Conservation (phyloP, 495 filamentous ascomycete species). For the Polyplosphaeria fusca region DNA sequence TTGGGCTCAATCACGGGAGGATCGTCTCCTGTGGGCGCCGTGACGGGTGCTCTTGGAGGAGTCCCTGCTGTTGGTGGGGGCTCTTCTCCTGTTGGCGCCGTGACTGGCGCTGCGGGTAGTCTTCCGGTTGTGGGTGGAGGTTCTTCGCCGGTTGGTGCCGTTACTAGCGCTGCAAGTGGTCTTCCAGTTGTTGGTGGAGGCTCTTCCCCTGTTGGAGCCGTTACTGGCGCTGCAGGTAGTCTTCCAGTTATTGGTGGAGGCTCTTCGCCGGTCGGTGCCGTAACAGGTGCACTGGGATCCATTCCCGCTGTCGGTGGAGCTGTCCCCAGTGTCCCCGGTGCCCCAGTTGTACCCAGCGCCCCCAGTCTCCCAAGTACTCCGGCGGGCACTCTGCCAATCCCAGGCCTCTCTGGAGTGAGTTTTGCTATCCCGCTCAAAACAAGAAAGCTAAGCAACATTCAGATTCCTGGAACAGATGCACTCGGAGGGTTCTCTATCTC, state of each 20-base stretch:
- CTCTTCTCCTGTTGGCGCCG: constrained; percentile 5
- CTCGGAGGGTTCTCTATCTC: constrained; percentile 8
- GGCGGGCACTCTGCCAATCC: no score
- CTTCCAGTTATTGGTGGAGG: constrained; percentile 1
- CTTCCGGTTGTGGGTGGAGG: background rate
- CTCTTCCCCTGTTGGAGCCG: background rate
- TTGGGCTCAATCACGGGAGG: background rate
- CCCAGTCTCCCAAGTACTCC: no score
- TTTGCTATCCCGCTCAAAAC: no score
- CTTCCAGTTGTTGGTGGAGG: background rate
- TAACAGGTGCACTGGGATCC: background rate
- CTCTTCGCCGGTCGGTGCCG: background rate
- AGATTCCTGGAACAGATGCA: constrained; percentile 12
- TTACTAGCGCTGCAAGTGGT: constrained; percentile 3
- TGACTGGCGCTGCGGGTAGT: constrained; percentile 1
- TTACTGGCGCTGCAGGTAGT: background rate
- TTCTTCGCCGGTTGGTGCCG: background rate
- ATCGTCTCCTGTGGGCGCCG: background rate
- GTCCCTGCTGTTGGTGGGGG: background rate
- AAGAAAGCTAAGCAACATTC: no score
- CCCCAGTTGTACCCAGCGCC: no score
- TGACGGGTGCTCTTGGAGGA: background rate
- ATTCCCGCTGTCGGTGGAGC: background rate
- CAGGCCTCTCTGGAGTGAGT: no score
- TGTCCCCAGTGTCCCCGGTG: no score